Evolutionary conservation across 371 early-diverging fungal species (phyloP), one percentile per base, ranked within the genome.

Genomic region (Vittaforma corneae): DNA sequence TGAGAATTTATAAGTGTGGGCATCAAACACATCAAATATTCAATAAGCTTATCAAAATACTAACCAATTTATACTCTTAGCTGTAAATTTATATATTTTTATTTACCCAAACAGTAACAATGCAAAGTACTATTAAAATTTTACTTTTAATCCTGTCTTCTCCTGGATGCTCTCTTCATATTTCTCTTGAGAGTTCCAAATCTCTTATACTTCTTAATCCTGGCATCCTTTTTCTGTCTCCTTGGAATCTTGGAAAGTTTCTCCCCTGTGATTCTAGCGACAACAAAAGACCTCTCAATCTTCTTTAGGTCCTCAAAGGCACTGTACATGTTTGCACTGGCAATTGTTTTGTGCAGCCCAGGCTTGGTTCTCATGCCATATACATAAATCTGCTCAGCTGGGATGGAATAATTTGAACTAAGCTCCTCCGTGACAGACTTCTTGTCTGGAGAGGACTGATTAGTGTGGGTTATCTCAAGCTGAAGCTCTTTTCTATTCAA

Each of bases 121-220:
- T 26, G n/a, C n/a, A 50, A 50, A 50, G 5, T 9, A 50, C 5
- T 30, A 26, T 30, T 9, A 50, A 50, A 50, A 46, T 47, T 14
- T 9, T 6, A 45, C 42, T 58, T 45, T 51, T 58, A 47, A 24
- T 58, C 46, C 46, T 76, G 61, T 58, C 67, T 70, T 65, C 66
- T 71, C 60, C 64, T 73, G 32, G 48, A 59, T 4, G 71, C 74
- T 59, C 74, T 77, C 62, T 65, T 67, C 65, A 64, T 61, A 45
- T 53, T 56, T 20, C 69, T 66, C 59, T 47, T 66, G 9, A 70
- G 28, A 40, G 77, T 74, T 53, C 77, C 77, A 64, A 74, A 71
- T 40, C 71, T 72, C 70, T 77, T 77, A 51, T 63, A 60, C 46
- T 51, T 64, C 62, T 77, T 74, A 65, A 70, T 74, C 59, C 74